A percentile compares a stretch with the other conserved stretches of the same genome.
Conservation (phyloP, 192 early-diverging fungal species). For the Backusella parvicylindrica region DNA sequence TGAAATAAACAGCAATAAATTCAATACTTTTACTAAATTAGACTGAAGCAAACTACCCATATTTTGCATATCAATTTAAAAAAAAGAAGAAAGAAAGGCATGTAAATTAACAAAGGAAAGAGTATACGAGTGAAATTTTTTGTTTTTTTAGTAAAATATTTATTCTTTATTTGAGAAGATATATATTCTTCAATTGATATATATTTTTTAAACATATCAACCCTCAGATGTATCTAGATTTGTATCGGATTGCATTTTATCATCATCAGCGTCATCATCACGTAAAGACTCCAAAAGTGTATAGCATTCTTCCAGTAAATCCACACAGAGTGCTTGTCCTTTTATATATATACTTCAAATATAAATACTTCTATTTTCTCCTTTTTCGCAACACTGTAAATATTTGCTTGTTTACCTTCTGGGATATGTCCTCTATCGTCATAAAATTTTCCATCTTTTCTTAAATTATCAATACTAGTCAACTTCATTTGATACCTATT, state of each 20-base stretch:
- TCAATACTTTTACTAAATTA: no score
- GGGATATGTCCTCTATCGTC: conserved; percentile 79
- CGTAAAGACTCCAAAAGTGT: conserved; percentile 71
- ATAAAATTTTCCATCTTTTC: conserved; percentile 83
- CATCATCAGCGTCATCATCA: conserved; percentile 20
- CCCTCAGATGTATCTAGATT: not conserved
- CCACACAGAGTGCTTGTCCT: conserved; percentile 79
- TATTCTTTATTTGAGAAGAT: not conserved
- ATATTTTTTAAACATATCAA: not conserved
- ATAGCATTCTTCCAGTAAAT: conserved; percentile 83
- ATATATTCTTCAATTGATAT: not conserved
- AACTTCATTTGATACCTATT: conserved; percentile 75
- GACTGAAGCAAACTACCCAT: no score
- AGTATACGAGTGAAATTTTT: not conserved
- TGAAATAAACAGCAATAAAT: no score
- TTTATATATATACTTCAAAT: not conserved
- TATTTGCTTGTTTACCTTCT: conserved; percentile 19
- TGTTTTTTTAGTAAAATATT: not conserved
- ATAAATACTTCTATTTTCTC: not conserved
- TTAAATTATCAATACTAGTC: conserved; percentile 73
- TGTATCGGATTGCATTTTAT: not conserved
- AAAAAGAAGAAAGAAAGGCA: no score
- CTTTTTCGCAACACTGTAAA: not conserved
- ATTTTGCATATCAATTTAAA: not conserved
- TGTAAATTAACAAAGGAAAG: not conserved